Evolutionary conservation across 192 early-diverging fungal species (phyloP), one percentile per base, ranked within the genome.

Genomic region (Glomus cerebriforme): DNA sequence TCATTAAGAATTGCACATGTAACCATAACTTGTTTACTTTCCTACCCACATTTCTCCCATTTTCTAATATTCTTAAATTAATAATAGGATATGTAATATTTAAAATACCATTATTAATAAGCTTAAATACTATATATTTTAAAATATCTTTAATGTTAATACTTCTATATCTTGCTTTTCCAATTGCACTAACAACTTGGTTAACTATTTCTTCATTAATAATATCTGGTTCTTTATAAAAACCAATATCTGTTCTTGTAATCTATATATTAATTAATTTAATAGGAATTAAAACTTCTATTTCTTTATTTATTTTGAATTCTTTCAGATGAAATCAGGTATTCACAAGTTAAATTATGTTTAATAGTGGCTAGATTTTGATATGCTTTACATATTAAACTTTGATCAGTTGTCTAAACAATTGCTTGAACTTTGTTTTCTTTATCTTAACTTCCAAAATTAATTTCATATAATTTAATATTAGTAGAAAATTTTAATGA

Each of bases 1-100:
- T 62, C 59, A 62, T 62, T n/a, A 62, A 62, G 59, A 27, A 62
- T 62, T 62, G 59, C 59, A 27, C 59, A 62, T 62, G 26, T 62
- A 2, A 62, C 22, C 59, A 62, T 62, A 7, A 62, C 26, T 26
- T 62, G 59, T 27, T 62, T 7, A 62, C 26, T 12, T 62, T 62
- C 2, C 59, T 62, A 26, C 26, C 59, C 7, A n/a, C 59, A 62
- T 62, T 62, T 27, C 59, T 62, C 7, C 59, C 26, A 27, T 62
- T n/a, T 6, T n/a, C 59, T 27, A 7, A 62, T 62, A 62, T 27
- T 62, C 59, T 26, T 26, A 43, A 43, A 43, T 43, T 43, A 43
- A 43, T 43, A 43, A 43, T 62, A 26, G 59, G 26, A 62, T 6
- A 26, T 62, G 26, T 27, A 2, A n/a, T 1, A 62, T 62, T 62